A percentile compares a stretch with the other conserved stretches of the same genome.
These are phyloP conservation scores for Alloteropsis angusta DNA, from an alignment of 202 grass and related monocot genomes.

Conservation along the genomic window DNA sequence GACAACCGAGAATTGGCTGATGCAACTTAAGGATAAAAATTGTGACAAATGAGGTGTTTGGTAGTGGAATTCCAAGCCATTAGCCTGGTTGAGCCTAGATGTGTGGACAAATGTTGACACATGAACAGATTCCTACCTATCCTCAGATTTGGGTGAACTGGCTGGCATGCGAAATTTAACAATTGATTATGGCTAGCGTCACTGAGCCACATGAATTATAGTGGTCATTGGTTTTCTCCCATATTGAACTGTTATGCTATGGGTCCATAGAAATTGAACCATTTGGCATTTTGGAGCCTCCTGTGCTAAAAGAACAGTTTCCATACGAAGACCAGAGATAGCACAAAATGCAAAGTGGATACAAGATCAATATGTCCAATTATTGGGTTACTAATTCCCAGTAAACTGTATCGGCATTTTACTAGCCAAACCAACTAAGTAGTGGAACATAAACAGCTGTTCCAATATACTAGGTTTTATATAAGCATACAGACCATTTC, in stretches of 20 bases:
- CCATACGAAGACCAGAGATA: background rate
- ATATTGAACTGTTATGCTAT: background rate
- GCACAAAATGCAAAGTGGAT: background rate
- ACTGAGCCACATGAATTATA: background rate
- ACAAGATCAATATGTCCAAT: background rate
- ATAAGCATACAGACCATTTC: background rate
- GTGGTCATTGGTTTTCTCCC: background rate
- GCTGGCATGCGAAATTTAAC: background rate
- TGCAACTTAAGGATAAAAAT: too few relatives aligned
- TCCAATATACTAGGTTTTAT: background rate
- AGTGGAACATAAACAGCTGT: background rate
- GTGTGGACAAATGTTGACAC: background rate
- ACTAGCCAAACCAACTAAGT: background rate
- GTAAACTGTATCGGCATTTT: background rate
- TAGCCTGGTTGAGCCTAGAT: background rate
- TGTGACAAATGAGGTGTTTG: background rate
- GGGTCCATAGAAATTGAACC: background rate
- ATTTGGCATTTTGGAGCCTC: background rate
- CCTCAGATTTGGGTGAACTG: background rate
- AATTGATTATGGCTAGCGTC: background rate
- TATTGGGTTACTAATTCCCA: background rate
- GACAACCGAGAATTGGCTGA: background rate
- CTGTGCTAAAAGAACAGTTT: background rate
- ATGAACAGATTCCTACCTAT: background rate
- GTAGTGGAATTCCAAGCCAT: background rate